Conservation (phyloP, 768 basidiomycete species). For the Pleurotus cornucopiae region DNA sequence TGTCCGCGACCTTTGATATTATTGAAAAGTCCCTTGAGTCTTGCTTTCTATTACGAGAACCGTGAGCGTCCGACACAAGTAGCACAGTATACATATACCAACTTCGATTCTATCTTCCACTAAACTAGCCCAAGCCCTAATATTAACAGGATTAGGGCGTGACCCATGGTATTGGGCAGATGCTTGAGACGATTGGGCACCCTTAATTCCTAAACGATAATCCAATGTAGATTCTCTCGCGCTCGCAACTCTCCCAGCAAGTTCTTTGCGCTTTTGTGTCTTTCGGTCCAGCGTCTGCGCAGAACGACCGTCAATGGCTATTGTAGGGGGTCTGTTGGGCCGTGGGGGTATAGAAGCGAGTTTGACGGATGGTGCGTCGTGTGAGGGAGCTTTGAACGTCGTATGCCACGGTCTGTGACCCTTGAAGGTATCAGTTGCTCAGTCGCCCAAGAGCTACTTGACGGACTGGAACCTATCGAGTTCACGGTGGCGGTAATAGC, state of each 20-base stretch:
- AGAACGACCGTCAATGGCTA: conserved; percentile 29
- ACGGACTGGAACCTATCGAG: neutral
- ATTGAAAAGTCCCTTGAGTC: conserved; percentile 66
- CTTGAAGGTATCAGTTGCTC: conserved; percentile 52
- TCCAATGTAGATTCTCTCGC: conserved; percentile 76
- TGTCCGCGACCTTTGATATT: conserved; percentile 61
- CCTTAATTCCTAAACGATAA: conserved; percentile 61
- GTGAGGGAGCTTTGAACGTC: conserved; percentile 57
- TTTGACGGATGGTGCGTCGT: conserved; percentile 48
- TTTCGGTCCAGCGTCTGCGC: conserved; percentile 41
- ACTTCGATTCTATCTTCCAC: conserved; percentile 83
- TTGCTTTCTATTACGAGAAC: conserved; percentile 44
- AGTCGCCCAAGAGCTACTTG: conserved; percentile 40
- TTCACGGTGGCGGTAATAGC: neutral
- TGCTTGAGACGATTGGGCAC: conserved; percentile 5
- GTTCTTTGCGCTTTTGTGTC: conserved; percentile 43
- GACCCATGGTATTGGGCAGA: conserved; percentile 11
- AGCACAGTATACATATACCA: conserved; percentile 11
- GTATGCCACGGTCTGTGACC: conserved; percentile 70
- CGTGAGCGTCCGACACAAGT: neutral
- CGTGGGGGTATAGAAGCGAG: conserved; percentile 40
- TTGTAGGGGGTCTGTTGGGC: conserved; percentile 11
- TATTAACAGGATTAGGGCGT: conserved; percentile 50
- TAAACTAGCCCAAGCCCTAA: conserved; percentile 74
- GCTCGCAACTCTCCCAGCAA: conserved; percentile 50